Conservation (phyloP, 139 green algal species). For the Astrephomene gubernaculifera region DNA sequence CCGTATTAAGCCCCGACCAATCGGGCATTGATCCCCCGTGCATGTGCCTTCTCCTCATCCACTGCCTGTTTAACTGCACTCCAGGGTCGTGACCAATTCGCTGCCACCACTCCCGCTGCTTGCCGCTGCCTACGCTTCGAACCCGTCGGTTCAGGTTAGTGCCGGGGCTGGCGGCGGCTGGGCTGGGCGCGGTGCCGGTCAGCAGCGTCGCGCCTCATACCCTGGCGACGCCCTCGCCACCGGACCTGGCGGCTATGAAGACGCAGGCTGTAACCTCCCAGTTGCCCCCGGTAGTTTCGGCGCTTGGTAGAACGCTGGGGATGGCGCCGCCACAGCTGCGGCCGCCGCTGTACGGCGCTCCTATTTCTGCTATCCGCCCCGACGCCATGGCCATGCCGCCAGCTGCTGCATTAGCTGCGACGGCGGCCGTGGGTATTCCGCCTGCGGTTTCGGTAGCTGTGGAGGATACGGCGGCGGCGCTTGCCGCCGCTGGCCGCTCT, state of each 20-base stretch:
- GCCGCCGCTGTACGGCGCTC: neutral
- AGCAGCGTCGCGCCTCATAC: slow-evolving; percentile 4
- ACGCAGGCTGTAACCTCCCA: neutral
- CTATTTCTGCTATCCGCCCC: neutral
- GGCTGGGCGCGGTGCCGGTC: neutral
- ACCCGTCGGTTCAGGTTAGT: slow-evolving; percentile 21
- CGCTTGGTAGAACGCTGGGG: slow-evolving; percentile 20
- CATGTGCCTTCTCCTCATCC: neutral
- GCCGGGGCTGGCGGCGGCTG: slow-evolving; percentile 10
- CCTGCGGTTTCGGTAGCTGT: neutral
- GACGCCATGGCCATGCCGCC: neutral
- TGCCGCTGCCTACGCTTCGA: slow-evolving; percentile 25
- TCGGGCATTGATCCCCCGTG: too few species aligned
- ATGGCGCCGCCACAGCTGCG: neutral
- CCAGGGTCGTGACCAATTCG: slow-evolving; percentile 16
- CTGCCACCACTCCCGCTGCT: slow-evolving; percentile 29
- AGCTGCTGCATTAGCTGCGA: slow-evolving; percentile 2
- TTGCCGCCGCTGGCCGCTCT: neutral
- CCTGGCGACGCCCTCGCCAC: neutral
- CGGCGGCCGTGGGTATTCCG: slow-evolving; percentile 7
- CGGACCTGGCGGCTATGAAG: slow-evolving; percentile 13
- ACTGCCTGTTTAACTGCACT: neutral
- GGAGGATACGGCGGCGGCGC: neutral
- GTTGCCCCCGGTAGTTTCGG: slow-evolving; percentile 3
- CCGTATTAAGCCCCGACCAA: too few species aligned